phyloP scores from a whole-genome alignment of 805 yeast species.

The Suhomyces pyralidae region DNA sequence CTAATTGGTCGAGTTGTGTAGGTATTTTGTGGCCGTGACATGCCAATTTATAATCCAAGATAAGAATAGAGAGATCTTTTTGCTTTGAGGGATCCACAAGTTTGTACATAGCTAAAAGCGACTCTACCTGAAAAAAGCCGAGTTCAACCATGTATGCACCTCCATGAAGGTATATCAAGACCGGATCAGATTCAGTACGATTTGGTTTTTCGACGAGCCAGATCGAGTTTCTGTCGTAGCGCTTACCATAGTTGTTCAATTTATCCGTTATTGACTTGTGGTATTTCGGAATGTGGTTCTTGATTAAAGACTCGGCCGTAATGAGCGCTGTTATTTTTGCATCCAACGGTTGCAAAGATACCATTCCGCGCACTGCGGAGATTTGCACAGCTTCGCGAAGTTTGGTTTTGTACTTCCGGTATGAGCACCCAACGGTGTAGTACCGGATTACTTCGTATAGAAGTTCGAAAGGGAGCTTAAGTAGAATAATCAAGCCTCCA shows the following conservation, averaged over 20 bases:
- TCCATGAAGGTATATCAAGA: constrained; percentile 38
- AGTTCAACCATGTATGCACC: constrained; percentile 38
- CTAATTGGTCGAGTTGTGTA: constrained; percentile 29
- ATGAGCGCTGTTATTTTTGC: neutral
- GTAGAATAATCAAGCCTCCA: neutral
- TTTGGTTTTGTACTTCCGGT: neutral
- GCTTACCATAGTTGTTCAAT: constrained; percentile 28
- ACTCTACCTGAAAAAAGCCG: constrained; percentile 22
- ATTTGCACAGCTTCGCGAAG: neutral
- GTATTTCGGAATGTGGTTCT: neutral
- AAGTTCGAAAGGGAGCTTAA: neutral
- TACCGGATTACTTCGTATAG: neutral
- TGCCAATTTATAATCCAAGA: constrained; percentile 27
- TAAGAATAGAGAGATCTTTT: constrained; percentile 16
- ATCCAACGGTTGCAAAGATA: neutral
- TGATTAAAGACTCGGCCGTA: neutral
- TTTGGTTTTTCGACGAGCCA: constrained; percentile 34
- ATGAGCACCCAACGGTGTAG: neutral
- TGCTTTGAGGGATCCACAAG: constrained; percentile 23
- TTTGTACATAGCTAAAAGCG: constrained; percentile 25
- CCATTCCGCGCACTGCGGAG: neutral
- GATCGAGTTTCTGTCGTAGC: constrained; percentile 25
- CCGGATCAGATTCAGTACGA: constrained; percentile 24
- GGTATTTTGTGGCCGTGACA: constrained; percentile 32
- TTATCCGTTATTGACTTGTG: neutral